phyloP scores from a whole-genome alignment of 371 early-diverging fungal species.

The Mortierella sp. region DNA sequence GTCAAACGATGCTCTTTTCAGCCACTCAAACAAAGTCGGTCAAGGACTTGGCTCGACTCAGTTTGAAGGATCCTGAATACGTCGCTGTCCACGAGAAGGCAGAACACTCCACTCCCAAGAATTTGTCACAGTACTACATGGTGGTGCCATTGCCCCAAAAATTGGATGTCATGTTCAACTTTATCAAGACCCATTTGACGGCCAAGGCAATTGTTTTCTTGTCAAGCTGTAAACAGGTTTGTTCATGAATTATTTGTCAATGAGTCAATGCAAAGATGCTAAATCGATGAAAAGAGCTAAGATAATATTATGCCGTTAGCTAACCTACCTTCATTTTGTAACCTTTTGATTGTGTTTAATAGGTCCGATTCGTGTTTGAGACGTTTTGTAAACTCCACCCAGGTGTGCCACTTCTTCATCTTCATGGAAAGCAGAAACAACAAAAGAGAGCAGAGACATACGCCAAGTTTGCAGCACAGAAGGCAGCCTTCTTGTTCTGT shows the following conservation, averaged over 20 bases:
- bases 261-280: not conserved
- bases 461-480: slow-evolving; percentile 81
- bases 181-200: slow-evolving; percentile 90
- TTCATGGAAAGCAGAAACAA: slow-evolving; percentile 98
- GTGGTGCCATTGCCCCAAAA: slow-evolving; percentile 85
- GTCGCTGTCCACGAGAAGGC: slow-evolving; percentile 93
- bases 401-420: slow-evolving; percentile 88
- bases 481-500: slow-evolving; percentile 84
- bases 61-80: slow-evolving; percentile 91
- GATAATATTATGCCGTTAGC: too few species aligned
- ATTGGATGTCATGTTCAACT: slow-evolving; percentile 93
- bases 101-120: slow-evolving; percentile 83
- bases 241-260: slow-evolving; percentile 11
- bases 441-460: slow-evolving; percentile 91
- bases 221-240: slow-evolving; percentile 91
- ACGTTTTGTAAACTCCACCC: slow-evolving; percentile 95
- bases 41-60: slow-evolving; percentile 90
- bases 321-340: not conserved
- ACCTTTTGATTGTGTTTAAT: not conserved
- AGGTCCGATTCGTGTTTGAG: slow-evolving; percentile 92
- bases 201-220: slow-evolving; percentile 87
- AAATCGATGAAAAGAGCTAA: not conserved
- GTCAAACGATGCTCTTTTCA: slow-evolving; percentile 96
- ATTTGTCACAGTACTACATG: slow-evolving; percentile 86
- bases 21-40: slow-evolving; percentile 98